Evolutionary conservation across 2,329 filamentous ascomycete genomes (phyloP), one percentile per base, ranked within the genome.

Genomic region (Aspergillus amoenus): DNA sequence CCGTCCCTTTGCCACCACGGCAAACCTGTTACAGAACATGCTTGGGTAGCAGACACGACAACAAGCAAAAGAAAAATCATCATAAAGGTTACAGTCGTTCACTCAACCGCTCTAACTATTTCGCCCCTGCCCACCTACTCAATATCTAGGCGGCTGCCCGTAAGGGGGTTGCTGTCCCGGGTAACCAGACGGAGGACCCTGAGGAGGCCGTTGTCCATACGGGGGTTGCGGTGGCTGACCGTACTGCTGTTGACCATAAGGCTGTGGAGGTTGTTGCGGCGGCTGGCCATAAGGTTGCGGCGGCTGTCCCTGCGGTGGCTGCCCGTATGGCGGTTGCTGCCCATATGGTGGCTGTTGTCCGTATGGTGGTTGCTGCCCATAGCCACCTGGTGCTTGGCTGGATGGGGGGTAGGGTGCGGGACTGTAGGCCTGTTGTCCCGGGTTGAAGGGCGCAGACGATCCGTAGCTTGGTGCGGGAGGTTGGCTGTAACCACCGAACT

Each of bases 401-500:
- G 24, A 42, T 11, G 42, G 55, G 22, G 48, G 48, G 24, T 56
- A 52, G 17, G 42, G 48, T 8, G 34, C 17, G 15, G 49, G 55
- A 12, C 55, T 48, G 30, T 56, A 56, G 4, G 40, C 5, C 18
- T 56, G 53, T 50, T 57, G 55, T 18, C 48, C 48, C 40, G 37
- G 42, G 7, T 47, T 46, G 40, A 60, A 62, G 32, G 52, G 57
- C 4, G 32, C 51, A 13, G 48, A 48, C 18, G 55, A 54, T 41
- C 43, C 52, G 40, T 61, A 61, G 21, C 49, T 18, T 7, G 57
- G 48, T 2, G 48, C 43, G 12, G 56, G 47, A 50, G 59, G 51
- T 56, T 60, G 45, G 27, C 45, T 66, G 13, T 62, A 72, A 44
- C 74, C 73, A 55, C 75, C 72, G 54, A 76, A 76, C 42, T 72